A percentile compares a stretch with the other conserved stretches of the same genome.
phyloP scores from a whole-genome alignment of 2,329 filamentous ascomycete species.

The Seiridium unicorne region DNA sequence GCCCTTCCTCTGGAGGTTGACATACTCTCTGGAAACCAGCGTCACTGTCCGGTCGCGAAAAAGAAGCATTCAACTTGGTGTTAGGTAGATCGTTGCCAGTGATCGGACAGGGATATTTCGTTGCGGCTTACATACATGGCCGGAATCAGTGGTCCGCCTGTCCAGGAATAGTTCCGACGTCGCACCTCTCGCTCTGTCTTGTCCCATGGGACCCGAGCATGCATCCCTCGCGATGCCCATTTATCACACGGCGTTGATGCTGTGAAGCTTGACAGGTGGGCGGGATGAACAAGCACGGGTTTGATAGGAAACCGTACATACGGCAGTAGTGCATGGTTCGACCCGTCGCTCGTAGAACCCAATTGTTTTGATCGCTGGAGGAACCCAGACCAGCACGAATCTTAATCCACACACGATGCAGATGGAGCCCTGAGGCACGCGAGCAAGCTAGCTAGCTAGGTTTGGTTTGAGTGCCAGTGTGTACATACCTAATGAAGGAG shows the following conservation, averaged over 20 bases:
- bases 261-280: background rate
- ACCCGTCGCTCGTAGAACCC: background rate
- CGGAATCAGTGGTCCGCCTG: background rate
- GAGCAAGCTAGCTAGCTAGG: background rate
- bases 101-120: too few relatives aligned
- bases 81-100: too few relatives aligned
- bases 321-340: background rate
- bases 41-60: too few relatives aligned
- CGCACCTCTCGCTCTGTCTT: background rate
- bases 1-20: too few relatives aligned
- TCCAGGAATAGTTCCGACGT: slow-evolving; percentile 1
- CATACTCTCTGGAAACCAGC: too few relatives aligned
- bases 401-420: background rate
- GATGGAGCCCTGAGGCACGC: background rate
- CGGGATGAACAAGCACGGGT: background rate
- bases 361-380: background rate
- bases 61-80: too few relatives aligned
- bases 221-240: background rate
- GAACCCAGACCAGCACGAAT: background rate
- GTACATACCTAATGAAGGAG: too few relatives aligned
- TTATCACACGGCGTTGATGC: background rate
- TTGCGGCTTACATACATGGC: background rate
- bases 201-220: too few relatives aligned
- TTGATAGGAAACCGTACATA: slow-evolving; percentile 1
- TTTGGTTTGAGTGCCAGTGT: too few relatives aligned